A percentile compares a stretch with the other conserved stretches of the same genome.
These are phyloP conservation scores for Hypholoma sublateritium DNA, from an alignment of 768 basidiomycete genomes.

Conservation along the genomic window DNA sequence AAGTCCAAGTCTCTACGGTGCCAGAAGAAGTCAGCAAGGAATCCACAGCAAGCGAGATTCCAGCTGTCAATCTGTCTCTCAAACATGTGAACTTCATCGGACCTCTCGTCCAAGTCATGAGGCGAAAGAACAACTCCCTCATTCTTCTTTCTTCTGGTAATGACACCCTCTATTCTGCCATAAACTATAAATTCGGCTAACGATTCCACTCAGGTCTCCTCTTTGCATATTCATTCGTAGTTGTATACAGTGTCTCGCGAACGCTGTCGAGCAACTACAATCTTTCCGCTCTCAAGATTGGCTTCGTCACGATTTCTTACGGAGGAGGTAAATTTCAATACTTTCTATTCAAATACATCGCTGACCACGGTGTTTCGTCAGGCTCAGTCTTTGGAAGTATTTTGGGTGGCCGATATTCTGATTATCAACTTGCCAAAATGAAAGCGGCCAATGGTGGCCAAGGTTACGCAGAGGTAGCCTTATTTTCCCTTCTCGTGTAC, in stretches of 20 bases:
- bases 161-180: neutral
- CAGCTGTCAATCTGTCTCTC: slow-evolving; percentile 45
- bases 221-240: slow-evolving; percentile 69
- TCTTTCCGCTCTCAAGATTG: slow-evolving; percentile 69
- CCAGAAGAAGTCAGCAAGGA: slow-evolving; percentile 4
- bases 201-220: slow-evolving; percentile 47
- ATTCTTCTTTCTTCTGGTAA: slow-evolving; percentile 67
- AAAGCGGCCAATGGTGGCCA: slow-evolving; percentile 41
- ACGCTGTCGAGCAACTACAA: slow-evolving; percentile 64
- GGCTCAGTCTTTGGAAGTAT: slow-evolving; percentile 42
- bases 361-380: slow-evolving; percentile 8
- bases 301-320: slow-evolving; percentile 73
- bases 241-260: slow-evolving; percentile 73
- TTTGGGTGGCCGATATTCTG: slow-evolving; percentile 46
- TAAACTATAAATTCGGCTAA: neutral
- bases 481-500: no score
- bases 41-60: no score
- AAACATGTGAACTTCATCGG: slow-evolving; percentile 75
- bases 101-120: slow-evolving; percentile 58
- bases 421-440: slow-evolving; percentile 35
- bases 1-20: slow-evolving; percentile 14
- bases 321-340: slow-evolving; percentile 52
- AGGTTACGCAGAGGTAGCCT: slow-evolving; percentile 15
- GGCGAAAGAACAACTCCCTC: slow-evolving; percentile 63
- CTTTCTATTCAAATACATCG: neutral